Conservation (phyloP, 352 stramenopile species). For the Peronospora farinosa region DNA sequence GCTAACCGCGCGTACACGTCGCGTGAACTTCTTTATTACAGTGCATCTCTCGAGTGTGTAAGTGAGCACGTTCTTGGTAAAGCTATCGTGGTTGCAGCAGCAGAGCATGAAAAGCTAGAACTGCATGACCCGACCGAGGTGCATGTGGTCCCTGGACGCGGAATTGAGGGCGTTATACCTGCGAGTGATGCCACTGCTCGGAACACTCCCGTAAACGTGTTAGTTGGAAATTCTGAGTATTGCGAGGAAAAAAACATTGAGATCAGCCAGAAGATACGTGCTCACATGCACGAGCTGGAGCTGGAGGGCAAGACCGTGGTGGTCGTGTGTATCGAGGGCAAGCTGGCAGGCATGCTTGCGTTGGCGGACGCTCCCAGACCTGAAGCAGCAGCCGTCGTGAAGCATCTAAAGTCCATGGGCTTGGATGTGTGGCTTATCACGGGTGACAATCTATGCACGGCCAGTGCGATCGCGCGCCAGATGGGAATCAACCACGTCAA, state of each 20-base stretch:
- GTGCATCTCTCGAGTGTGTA: conserved; percentile 68
- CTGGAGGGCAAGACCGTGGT: conserved; percentile 84
- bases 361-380: conserved; percentile 69
- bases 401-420: conserved; percentile 73
- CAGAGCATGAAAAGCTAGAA: conserved; percentile 67
- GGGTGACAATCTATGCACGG: conserved; percentile 91
- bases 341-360: conserved; percentile 67
- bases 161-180: conserved; percentile 61
- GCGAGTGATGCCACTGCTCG: conserved; percentile 17
- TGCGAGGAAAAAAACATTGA: conserved; percentile 75
- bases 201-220: conserved; percentile 31
- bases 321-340: conserved; percentile 62
- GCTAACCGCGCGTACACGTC: conserved; percentile 54
- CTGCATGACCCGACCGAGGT: conserved; percentile 70
- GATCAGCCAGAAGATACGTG: conserved; percentile 50
- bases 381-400: conserved; percentile 66
- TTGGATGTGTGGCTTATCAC: conserved; percentile 85
- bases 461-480: conserved; percentile 80
- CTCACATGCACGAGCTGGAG: conserved; percentile 77
- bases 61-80: conserved; percentile 85
- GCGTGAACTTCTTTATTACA: conserved; percentile 74
- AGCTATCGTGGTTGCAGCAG: conserved; percentile 71
- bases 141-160: conserved; percentile 67
- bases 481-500: conserved; percentile 87
- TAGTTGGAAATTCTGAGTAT: conserved; percentile 76